These are phyloP conservation scores for Grigorovia transvaalensis DNA, from an alignment of 805 yeast genomes.

Conservation along the genomic window DNA sequence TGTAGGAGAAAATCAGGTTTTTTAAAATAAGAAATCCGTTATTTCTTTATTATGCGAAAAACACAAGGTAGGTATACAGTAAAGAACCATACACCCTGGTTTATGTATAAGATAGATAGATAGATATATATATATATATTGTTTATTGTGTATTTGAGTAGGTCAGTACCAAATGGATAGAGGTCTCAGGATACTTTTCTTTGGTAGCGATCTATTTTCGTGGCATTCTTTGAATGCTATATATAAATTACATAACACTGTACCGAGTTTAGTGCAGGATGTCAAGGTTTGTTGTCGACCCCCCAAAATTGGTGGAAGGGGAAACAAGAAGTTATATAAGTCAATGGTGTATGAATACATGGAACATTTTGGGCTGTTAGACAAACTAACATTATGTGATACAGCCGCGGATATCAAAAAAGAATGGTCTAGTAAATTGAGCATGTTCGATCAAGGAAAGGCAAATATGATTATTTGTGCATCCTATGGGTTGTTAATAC, in stretches of 20 bases:
- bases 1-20: too few species aligned
- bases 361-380: not conserved
- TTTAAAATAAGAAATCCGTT: too few species aligned
- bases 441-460: not conserved
- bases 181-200: constrained; percentile 41
- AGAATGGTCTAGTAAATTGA: too few species aligned
- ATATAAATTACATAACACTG: constrained; percentile 15
- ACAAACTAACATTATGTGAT: constrained; percentile 12
- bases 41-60: too few species aligned
- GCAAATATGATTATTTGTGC: constrained; percentile 67
- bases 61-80: too few species aligned
- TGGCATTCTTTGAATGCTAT: not conserved
- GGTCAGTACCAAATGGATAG: not conserved
- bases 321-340: constrained; percentile 35
- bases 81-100: too few species aligned
- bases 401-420: not conserved
- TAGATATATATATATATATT: too few species aligned
- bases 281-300: constrained; percentile 56
- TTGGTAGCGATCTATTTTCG: constrained; percentile 52
- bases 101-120: too few species aligned
- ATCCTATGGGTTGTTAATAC: constrained; percentile 79
- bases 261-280: constrained; percentile 15
- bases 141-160: not conserved
- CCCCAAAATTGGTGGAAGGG: constrained; percentile 57
- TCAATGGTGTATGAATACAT: constrained; percentile 39